Base-by-base conservation (phyloP, 805 yeast genomes). In the Wickerhamomyces xylosicus region DNA sequence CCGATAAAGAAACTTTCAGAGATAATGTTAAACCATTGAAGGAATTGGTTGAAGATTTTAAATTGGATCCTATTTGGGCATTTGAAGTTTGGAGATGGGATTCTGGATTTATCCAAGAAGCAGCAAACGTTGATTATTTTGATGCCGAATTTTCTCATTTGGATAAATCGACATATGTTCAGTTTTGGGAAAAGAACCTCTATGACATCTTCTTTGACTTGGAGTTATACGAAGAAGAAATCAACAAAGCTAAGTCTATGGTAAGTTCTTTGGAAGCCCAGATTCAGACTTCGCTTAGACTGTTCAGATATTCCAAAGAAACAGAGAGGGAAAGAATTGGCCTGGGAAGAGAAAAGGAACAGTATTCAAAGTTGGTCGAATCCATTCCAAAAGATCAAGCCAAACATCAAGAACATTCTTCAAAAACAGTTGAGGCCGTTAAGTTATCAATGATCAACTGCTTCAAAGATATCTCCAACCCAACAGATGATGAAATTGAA, bases 21-120 rank as follows among this genome's bases (percentile, higher is more conserved):
- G 38, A 53, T 0, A 50, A 60, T 8, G 58, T 80, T 46, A 39
- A 68, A 1, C 53, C 74, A 1, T 53, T 74, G 17, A 56, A 57
- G 11, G 61, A 59, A 3, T 58, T 82, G 31, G 50, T 66, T 2
- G 46, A 51, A 3, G 55, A 64, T 2, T 76, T 66, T 44, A 60
- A 65, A 2, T 62, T 81, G 8, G 64, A 74, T 3, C 57, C 72
- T 0, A 67, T 69, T 16, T 80, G 90, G 85, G 78, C 78, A 0
- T 85, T 85, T 59, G 85, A 79, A 44, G 52, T 85, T 2, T 86
- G 95, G 95, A 69, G 96, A 53, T 53, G 50, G 37, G 45, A 61
- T 52, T 43, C 67, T 56, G 58, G 38, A 44, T 51, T 44, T 42
- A 48, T 33, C 42, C 55, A 43, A 42, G 46, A 10, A 27, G 34